Percentiles rank a stretch among this genome's conserved stretches.
Evolutionary conservation across 2,329 filamentous ascomycete species (phyloP).

Genomic region (Zalaria sp.): DNA sequence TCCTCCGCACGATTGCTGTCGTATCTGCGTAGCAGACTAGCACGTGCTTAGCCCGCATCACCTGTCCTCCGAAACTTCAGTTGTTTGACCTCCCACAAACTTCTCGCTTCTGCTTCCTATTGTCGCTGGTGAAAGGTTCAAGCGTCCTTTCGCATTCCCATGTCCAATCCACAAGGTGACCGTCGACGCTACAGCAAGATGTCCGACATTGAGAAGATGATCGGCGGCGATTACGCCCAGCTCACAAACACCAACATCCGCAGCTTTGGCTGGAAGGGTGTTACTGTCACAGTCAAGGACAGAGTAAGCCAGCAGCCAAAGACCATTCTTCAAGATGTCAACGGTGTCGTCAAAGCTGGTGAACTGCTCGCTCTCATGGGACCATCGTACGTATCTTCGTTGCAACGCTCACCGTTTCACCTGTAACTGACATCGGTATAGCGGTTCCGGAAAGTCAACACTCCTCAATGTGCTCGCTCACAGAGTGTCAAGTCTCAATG

Average conservation of each 20-base stretch:
- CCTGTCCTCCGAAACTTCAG: too few species aligned
- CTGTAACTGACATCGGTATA: slow-evolving; percentile 7
- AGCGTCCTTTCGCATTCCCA: not conserved
- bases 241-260: slow-evolving; percentile 50
- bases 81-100: too few species aligned
- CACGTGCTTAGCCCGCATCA: too few species aligned
- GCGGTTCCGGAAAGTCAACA: slow-evolving; percentile 63
- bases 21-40: too few species aligned
- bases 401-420: too few species aligned
- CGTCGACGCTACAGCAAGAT: slow-evolving; percentile 21
- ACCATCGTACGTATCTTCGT: slow-evolving; percentile 34
- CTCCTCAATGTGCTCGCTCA: slow-evolving; percentile 67
- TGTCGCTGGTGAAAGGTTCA: not conserved
- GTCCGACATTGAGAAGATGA: slow-evolving; percentile 33
- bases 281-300: slow-evolving; percentile 62
- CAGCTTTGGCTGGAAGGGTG: slow-evolving; percentile 50
- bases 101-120: not conserved
- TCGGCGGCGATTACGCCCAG: slow-evolving; percentile 32
- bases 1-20: too few species aligned
- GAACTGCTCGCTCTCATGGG: slow-evolving; percentile 74
- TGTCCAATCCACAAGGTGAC: not conserved
- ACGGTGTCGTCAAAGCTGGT: slow-evolving; percentile 52
- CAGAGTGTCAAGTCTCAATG: slow-evolving; percentile 38
- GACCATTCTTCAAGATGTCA: slow-evolving; percentile 47
- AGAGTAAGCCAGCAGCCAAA: slow-evolving; percentile 48